Evolutionary conservation across 176 grass and related monocot genomes (phyloP).

Genomic region (Triticum urartu): DNA sequence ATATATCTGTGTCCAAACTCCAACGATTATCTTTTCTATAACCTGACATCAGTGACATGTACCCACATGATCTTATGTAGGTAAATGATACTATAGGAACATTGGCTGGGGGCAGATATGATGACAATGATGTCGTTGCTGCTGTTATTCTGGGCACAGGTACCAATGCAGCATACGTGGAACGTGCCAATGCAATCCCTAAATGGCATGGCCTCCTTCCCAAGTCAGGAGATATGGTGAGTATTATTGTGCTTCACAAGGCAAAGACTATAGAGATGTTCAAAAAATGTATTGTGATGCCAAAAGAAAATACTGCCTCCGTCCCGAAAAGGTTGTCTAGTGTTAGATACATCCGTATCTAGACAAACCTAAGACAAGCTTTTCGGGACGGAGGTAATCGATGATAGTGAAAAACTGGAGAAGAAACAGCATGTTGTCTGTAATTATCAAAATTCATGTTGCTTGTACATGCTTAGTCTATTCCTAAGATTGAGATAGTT

Average conservation of each 20-base stretch:
- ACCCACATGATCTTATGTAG: slow-evolving; percentile 22
- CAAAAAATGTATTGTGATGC: background rate
- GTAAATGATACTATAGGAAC: slow-evolving; percentile 70
- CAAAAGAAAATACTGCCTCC: background rate
- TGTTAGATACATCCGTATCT: too few relatives aligned
- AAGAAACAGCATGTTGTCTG: background rate
- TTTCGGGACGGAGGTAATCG: too few relatives aligned
- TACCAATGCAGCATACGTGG: slow-evolving; percentile 87
- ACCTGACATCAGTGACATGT: background rate
- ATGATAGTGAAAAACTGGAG: background rate
- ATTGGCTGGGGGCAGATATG: slow-evolving; percentile 64
- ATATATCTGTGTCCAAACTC: background rate
- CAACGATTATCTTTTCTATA: background rate
- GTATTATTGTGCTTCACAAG: background rate
- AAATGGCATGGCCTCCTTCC: slow-evolving; percentile 62
- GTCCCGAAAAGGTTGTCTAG: too few relatives aligned
- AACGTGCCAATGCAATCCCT: slow-evolving; percentile 60
- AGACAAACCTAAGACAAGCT: too few relatives aligned
- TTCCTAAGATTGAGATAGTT: background rate
- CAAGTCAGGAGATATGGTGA: slow-evolving; percentile 70
- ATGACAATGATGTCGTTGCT: slow-evolving; percentile 59
- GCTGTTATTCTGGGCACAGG: slow-evolving; percentile 80
- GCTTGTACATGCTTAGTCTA: background rate
- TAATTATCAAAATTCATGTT: background rate
- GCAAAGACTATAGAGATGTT: background rate